Conservation (phyloP, 441 rosid genomes). For the Croton laevigatus region DNA sequence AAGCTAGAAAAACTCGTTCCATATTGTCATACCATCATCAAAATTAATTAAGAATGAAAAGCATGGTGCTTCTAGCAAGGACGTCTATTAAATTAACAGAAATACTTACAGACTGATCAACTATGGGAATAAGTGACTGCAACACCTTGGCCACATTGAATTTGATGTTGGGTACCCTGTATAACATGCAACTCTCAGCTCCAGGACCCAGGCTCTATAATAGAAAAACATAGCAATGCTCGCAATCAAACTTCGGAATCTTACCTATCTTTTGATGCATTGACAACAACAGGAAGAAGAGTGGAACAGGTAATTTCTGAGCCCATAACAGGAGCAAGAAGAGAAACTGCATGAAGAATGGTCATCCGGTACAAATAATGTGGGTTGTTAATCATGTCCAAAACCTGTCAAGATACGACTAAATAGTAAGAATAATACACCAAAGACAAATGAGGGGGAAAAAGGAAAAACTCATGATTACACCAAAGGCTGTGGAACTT, state of each 20-base stretch:
- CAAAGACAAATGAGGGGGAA: not conserved
- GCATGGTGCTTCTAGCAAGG: constrained; percentile 1
- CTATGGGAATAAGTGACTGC: constrained; percentile 84
- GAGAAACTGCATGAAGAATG: constrained; percentile 74
- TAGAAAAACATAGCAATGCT: constrained; percentile 1
- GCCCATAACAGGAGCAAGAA: constrained; percentile 94
- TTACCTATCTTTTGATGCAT: constrained; percentile 88
- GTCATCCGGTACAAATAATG: constrained; percentile 95
- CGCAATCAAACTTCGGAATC: constrained; percentile 16
- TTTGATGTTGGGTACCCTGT: constrained; percentile 94
- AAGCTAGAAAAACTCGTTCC: not conserved
- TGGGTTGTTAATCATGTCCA: constrained; percentile 81
- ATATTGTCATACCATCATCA: not conserved
- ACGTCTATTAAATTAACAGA: not conserved
- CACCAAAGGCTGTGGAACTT: not conserved
- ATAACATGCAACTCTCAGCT: constrained; percentile 22
- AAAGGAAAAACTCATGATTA: not conserved
- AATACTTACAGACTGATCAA: constrained; percentile 81
- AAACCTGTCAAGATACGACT: constrained; percentile 43
- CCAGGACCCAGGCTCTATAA: not conserved
- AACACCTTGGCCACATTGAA: constrained; percentile 94
- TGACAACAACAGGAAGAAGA: constrained; percentile 74
- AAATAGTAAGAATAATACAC: not conserved
- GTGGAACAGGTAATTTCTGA: constrained; percentile 80
- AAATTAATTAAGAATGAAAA: not conserved